phyloP scores from a whole-genome alignment of 331 rosid species.

The Malus hybrid region DNA sequence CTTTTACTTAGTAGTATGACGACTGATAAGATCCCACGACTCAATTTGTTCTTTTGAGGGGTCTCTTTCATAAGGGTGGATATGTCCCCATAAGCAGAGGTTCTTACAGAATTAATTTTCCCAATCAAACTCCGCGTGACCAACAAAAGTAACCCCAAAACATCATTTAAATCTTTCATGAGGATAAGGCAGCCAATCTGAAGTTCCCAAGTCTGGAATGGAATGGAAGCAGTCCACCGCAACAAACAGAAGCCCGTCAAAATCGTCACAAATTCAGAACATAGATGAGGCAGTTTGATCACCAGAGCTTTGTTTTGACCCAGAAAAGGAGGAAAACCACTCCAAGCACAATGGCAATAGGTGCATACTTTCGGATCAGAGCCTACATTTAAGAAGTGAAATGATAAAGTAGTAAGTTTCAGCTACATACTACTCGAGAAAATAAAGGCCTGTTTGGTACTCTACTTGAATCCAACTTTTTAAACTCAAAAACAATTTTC shows the following conservation, averaged over 20 bases:
- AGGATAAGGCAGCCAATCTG: constrained; percentile 13
- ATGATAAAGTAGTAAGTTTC: background rate
- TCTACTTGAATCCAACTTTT: no score
- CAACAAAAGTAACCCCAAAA: constrained; percentile 4
- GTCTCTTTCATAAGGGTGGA: background rate
- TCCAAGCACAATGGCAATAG: constrained; percentile 93
- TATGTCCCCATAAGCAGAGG: constrained; percentile 4
- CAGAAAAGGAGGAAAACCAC: constrained; percentile 93
- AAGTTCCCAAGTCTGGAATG: constrained; percentile 11
- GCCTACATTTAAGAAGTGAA: constrained; percentile 47
- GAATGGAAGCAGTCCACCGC: constrained; percentile 19
- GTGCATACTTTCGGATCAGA: constrained; percentile 91
- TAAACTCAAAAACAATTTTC: no score
- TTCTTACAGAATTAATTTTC: constrained; percentile 9
- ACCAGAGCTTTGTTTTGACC: constrained; percentile 86
- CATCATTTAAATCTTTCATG: constrained; percentile 1
- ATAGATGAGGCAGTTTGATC: constrained; percentile 26
- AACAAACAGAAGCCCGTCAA: constrained; percentile 9
- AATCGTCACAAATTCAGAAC: background rate
- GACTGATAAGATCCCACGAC: background rate
- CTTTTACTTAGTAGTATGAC: background rate
- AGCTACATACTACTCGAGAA: background rate
- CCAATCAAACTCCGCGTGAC: constrained; percentile 7
- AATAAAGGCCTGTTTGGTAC: no score
- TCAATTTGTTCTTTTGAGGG: background rate